Percentiles rank a stretch among this genome's conserved stretches.
These are phyloP conservation scores for Verticillium nonalfalfae DNA, from an alignment of 2,329 filamentous ascomycete genomes.

Conservation along the genomic window DNA sequence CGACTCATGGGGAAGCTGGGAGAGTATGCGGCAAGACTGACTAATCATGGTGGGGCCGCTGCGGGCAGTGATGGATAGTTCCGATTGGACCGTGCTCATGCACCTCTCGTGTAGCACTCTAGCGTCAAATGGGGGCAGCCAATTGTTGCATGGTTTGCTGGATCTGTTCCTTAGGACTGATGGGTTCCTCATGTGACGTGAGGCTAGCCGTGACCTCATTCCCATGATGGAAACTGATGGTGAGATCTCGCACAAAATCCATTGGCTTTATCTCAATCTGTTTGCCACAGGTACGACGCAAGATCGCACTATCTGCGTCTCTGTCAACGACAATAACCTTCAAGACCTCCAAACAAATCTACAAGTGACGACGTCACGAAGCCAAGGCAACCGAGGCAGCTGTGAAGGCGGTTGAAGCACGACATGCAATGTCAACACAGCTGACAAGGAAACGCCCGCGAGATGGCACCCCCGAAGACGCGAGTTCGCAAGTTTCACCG, in stretches of 20 bases:
- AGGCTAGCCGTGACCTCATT: not conserved
- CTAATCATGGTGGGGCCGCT: not conserved
- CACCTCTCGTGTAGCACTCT: slow-evolving; percentile 15
- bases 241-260: not conserved
- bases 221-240: not conserved
- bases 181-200: not conserved
- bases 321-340: not conserved
- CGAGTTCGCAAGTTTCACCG: slow-evolving; percentile 29
- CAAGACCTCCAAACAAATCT: not conserved
- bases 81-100: slow-evolving; percentile 12
- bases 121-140: not conserved
- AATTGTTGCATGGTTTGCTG: not conserved
- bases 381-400: not conserved
- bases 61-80: not conserved
- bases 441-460: not conserved
- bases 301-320: not conserved
- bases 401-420: not conserved
- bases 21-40: not conserved
- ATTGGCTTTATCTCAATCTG: not conserved
- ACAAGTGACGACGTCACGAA: not conserved
- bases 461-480: slow-evolving; percentile 27
- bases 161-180: not conserved
- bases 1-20: too few species aligned
- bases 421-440: not conserved
- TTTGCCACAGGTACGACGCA: not conserved